phyloP scores from a whole-genome alignment of 2,329 filamentous ascomycete genomes.

The Penicillium decumbens region DNA sequence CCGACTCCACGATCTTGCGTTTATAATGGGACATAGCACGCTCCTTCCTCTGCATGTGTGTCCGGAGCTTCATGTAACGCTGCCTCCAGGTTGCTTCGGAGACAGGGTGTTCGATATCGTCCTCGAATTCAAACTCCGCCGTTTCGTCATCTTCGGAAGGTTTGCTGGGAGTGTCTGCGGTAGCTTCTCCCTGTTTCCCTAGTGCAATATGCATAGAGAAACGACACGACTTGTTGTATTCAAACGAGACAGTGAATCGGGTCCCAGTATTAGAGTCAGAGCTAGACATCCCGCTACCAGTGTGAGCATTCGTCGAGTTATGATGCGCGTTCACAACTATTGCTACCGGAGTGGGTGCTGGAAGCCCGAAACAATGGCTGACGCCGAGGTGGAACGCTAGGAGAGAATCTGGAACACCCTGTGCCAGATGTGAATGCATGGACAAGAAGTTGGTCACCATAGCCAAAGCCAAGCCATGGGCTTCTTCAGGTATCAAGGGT shows the following conservation, averaged over 20 bases:
- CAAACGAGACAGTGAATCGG: slow-evolving; percentile 25
- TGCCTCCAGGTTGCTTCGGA: slow-evolving; percentile 39
- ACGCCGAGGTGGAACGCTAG: slow-evolving; percentile 37
- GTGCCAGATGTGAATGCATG: slow-evolving; percentile 27
- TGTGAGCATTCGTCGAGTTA: slow-evolving; percentile 1
- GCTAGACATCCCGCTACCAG: neutral
- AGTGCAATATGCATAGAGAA: slow-evolving; percentile 28
- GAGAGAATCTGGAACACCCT: slow-evolving; percentile 22
- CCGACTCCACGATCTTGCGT: slow-evolving; percentile 41
- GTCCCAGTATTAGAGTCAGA: slow-evolving; percentile 2
- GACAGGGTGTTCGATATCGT: slow-evolving; percentile 18
- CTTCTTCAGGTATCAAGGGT: slow-evolving; percentile 31
- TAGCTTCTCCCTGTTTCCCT: slow-evolving; percentile 3
- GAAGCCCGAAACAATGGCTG: slow-evolving; percentile 33
- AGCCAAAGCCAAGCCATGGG: slow-evolving; percentile 28
- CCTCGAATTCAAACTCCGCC: slow-evolving; percentile 29
- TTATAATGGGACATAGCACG: slow-evolving; percentile 38
- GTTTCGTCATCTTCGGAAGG: slow-evolving; percentile 13
- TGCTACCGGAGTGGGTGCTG: slow-evolving; percentile 20
- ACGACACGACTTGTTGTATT: slow-evolving; percentile 23
- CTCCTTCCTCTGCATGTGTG: slow-evolving; percentile 39
- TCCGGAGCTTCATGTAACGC: slow-evolving; percentile 35
- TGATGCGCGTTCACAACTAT: slow-evolving; percentile 27
- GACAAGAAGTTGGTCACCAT: slow-evolving; percentile 30
- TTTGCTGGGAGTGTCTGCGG: neutral